Evolutionary conservation across 192 early-diverging fungal species (phyloP), one percentile per base, ranked within the genome.

Genomic region (Entomortierella lignicola): DNA sequence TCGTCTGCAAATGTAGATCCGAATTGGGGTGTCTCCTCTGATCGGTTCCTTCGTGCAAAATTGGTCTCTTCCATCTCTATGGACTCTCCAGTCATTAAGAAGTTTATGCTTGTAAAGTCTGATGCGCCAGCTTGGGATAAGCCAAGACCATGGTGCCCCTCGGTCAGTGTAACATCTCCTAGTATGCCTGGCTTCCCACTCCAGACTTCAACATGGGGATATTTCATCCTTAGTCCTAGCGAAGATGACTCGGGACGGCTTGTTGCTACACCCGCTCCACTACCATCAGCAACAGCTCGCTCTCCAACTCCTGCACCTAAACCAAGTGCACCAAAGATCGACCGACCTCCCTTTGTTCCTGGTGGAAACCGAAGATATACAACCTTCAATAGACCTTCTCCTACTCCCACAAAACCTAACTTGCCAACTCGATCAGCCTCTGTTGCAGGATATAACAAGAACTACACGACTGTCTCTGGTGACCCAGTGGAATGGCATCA

Each of bases 131-230:
- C 12, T 2, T 69, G 59, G 66, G 23, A 27, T 4, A 69, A 64
- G 20, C 73, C 73, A 20, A 60, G 73, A 12, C 66, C 66, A 41
- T 77, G 73, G 73, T 77, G 73, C 21, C 73, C 73, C 15, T 64
- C 66, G 4, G 60, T 60, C 32, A 64, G 25, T 27, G 17, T 39
- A 0, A 10, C 53, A 13, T 77, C 73, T 5, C 66, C 73, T 13
- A 55, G 73, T 20, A 31, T 77, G 73, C 73, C 73, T 34, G 73
- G 73, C 2, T 77, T 77, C 23, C 73, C 73, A 1, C 4, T 69
- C 53, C 73, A 69, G 61, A 64, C 66, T 1, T 77, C 66, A 2
- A 37, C 60, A 13, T 77, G 73, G 73, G 73, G 73, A 25, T 77
- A 77, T 30, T 77, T 64, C 42, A 13, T 68, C 23, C 60, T 77